Evolutionary conservation across 352 stramenopile genomes (phyloP), one percentile per base, ranked within the genome.

Genomic region (Peronospora destructor): DNA sequence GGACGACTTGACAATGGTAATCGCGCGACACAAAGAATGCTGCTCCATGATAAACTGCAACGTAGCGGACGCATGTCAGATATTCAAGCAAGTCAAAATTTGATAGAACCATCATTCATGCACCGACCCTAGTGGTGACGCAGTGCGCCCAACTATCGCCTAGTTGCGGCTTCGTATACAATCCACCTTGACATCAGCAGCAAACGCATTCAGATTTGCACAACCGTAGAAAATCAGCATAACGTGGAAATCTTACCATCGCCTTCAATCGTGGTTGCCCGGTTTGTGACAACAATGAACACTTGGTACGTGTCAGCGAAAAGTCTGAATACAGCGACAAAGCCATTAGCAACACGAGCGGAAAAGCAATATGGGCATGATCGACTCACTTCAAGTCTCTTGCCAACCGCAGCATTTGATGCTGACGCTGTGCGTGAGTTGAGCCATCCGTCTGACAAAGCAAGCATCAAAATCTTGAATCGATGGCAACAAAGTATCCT

Each of bases 61-160:
- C 13, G 56, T 14, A 65, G 39, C 21, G 25, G 2, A 36, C 25
- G 16, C 13, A 38, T 32, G 32, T 61, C 16, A 50, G 33, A 19
- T 46, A 40, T 52, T 55, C 5, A 50, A 54, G 19, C 17, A 21
- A 21, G 3, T 3, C 19, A 3, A 21, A 21, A 30, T 36, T 44
- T 33, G 35, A 35, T n/a, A 17, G 60, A 44, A 10, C 4, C 11
- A 38, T 21, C 13, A 12, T 23, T 12, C 11, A 25, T 19, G 28
- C 6, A 34, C 49, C 19, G 33, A 84, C 77, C 34, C 77, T 69
- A 29, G 67, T 78, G 3, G 73, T 88, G 42, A 88, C 70, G 25
- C 73, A 87, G 33, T 87, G 74, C 5, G 74, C 62, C 81, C 81
- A 91, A 12, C 38, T 76, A 19, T 88, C 76, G 28, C 76, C 76